Evolutionary conservation across 2,329 filamentous ascomycete genomes (phyloP).

Genomic region (Calonectria pteridis): DNA sequence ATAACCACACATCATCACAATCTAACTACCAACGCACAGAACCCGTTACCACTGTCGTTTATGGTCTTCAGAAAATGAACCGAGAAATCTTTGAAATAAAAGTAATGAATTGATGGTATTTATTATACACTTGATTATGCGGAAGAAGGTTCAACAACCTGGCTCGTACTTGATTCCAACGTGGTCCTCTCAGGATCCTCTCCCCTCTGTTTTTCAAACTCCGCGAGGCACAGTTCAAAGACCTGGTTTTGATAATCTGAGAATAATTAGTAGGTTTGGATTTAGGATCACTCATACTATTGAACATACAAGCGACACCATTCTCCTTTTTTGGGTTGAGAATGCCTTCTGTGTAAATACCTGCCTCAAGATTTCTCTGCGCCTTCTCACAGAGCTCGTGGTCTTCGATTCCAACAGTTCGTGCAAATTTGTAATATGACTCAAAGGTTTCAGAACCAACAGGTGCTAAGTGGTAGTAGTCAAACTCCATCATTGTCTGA

Average conservation of each 20-base stretch:
- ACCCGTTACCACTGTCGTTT: neutral
- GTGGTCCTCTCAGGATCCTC: rapidly evolving
- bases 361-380: conserved; percentile 64
- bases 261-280: neutral
- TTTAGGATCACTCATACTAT: neutral
- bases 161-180: neutral
- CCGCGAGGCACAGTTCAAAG: conserved; percentile 28
- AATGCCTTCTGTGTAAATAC: conserved; percentile 67
- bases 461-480: conserved; percentile 66
- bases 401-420: conserved; percentile 68
- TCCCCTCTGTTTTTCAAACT: conserved; percentile 20
- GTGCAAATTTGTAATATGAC: conserved; percentile 67
- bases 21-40: neutral
- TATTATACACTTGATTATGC: neutral
- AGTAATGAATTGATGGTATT: neutral
- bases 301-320: conserved; percentile 55
- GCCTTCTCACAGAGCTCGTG: conserved; percentile 69
- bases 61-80: neutral
- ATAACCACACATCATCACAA: neutral
- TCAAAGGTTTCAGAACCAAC: conserved; percentile 64
- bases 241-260: conserved; percentile 33
- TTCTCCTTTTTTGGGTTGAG: conserved; percentile 68
- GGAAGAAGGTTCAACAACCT: neutral
- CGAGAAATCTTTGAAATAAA: neutral
- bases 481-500: conserved; percentile 68